Percentiles rank a stretch among this genome's conserved stretches.
Conservation (phyloP, 805 yeast genomes). For the Clavispora santaluciae region DNA sequence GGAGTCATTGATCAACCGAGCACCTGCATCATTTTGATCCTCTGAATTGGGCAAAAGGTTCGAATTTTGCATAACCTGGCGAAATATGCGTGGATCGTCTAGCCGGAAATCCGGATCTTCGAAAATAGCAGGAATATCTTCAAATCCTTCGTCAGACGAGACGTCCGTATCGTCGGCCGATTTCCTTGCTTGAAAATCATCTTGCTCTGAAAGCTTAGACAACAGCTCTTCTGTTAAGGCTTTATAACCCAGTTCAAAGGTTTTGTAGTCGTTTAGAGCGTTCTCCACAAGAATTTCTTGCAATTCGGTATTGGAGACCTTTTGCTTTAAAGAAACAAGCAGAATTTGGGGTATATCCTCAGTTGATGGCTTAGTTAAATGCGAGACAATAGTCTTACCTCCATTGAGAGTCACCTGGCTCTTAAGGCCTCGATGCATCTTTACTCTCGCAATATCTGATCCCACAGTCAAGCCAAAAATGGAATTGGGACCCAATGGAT, state of each 20-base stretch:
- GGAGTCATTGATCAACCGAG: conserved; percentile 44
- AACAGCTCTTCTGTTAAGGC: conserved; percentile 34
- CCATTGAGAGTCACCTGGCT: conserved; percentile 36
- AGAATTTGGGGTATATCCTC: conserved; percentile 82
- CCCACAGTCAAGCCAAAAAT: conserved; percentile 71
- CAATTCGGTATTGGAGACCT: conserved; percentile 21
- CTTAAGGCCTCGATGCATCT: conserved; percentile 29
- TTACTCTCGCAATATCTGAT: conserved; percentile 41
- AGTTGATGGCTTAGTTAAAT: conserved; percentile 63
- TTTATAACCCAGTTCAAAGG: conserved; percentile 36
- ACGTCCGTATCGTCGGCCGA: conserved; percentile 2
- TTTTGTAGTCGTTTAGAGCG: conserved; percentile 24
- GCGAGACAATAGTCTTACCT: conserved; percentile 38
- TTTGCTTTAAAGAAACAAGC: conserved; percentile 33
- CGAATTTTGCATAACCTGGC: conserved; percentile 61
- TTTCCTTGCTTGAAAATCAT: not conserved
- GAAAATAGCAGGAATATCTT: conserved; percentile 63
- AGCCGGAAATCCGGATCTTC: conserved; percentile 66
- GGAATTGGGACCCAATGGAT: conserved; percentile 69
- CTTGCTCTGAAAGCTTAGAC: conserved; percentile 21
- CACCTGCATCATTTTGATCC: conserved; percentile 14
- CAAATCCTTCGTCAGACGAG: conserved; percentile 5
- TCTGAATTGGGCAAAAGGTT: conserved; percentile 35
- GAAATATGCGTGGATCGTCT: conserved; percentile 84
- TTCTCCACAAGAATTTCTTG: conserved; percentile 15